phyloP scores from a whole-genome alignment of 2,329 filamentous ascomycete species.

The Exophiala sp. region DNA sequence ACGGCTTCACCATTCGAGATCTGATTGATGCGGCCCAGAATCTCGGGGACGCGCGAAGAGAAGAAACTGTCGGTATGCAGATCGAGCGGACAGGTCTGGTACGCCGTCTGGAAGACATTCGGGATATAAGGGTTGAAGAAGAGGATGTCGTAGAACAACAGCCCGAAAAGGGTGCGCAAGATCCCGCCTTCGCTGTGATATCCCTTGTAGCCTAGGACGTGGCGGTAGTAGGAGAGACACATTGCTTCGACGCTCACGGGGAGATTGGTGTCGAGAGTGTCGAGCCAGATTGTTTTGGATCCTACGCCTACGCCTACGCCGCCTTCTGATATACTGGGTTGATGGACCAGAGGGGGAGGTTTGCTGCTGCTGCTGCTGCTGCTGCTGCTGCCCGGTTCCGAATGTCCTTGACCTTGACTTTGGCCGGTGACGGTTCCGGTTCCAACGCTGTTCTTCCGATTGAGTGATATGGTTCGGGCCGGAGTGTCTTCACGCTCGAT shows the following conservation, averaged over 20 bases:
- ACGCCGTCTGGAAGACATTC: conserved; percentile 94
- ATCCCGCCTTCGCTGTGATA: conserved; percentile 92
- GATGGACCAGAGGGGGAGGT: conserved; percentile 11
- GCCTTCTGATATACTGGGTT: conserved; percentile 28
- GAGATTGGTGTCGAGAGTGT: conserved; percentile 60
- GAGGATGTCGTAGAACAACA: conserved; percentile 87
- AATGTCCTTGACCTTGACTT: too few relatives aligned
- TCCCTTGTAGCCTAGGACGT: conserved; percentile 75
- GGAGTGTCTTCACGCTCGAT: conserved; percentile 55
- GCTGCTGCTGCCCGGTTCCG: too few relatives aligned
- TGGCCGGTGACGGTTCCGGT: too few relatives aligned
- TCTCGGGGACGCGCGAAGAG: conserved; percentile 74
- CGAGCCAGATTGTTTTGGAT: conserved; percentile 79
- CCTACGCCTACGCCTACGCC: conserved; percentile 32
- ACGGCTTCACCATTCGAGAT: conserved; percentile 77
- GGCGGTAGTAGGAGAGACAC: conserved; percentile 81
- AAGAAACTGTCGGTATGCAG: conserved; percentile 92
- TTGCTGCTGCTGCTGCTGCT: not conserved
- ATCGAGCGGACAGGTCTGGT: conserved; percentile 89
- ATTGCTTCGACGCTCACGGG: conserved; percentile 89
- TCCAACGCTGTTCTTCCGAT: conserved; percentile 22
- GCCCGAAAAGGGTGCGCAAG: conserved; percentile 80
- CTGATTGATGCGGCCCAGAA: conserved; percentile 77
- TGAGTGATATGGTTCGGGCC: conserved; percentile 18
- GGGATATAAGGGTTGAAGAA: conserved; percentile 73